Evolutionary conservation across 2,329 filamentous ascomycete genomes (phyloP), one percentile per base, ranked within the genome.

Genomic region (Ophiostoma sp.): DNA sequence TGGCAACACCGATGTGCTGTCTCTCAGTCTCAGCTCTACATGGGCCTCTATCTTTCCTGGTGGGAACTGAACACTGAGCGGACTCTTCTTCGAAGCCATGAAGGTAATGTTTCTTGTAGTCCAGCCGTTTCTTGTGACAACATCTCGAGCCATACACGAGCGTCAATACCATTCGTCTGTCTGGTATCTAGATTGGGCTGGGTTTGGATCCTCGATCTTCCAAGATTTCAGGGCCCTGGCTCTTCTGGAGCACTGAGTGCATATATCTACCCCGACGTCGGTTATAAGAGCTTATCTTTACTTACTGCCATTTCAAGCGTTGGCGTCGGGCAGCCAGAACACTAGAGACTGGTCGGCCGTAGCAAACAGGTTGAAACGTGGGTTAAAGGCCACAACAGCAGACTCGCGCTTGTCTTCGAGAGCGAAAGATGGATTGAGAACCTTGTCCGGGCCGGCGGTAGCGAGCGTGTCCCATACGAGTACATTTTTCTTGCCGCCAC

Each of bases 311-410:
- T 27, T 41, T 72, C 70, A 86, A 7, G 80, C 78, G 73, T 85
- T 82, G 60, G 87, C 85, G 76, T 92, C 89, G 0, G 90, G 90
- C 47, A 91, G 77, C 90, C 90, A 93, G 73, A 93, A 91, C 27
- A 91, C 79, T 70, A 92, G 81, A 67, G 97, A 93, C 75, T 89
- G 89, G 74, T 98, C 93, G 3, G 92, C 95, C 62, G 89, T 95
- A 8, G 92, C 93, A 73, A 98, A 85, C 81, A 97, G 88, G 78
- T 98, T 97, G 78, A 90, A 95, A 65, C 93, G 85, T 40, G 93
- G 95, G 76, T 97, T 98, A 77, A 93, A 95, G 36, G 90, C 91
- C 58, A 97, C 83, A 12, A 96, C 84, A 0, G 90, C 90, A 4
- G 87, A 87, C 78, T 86, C 87, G 76, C 82, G 87, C 80, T 84